Percentiles rank a stretch among this genome's conserved stretches.
Evolutionary conservation across 805 yeast genomes (phyloP).

Genomic region (Saccharomyces kudriavzevii): DNA sequence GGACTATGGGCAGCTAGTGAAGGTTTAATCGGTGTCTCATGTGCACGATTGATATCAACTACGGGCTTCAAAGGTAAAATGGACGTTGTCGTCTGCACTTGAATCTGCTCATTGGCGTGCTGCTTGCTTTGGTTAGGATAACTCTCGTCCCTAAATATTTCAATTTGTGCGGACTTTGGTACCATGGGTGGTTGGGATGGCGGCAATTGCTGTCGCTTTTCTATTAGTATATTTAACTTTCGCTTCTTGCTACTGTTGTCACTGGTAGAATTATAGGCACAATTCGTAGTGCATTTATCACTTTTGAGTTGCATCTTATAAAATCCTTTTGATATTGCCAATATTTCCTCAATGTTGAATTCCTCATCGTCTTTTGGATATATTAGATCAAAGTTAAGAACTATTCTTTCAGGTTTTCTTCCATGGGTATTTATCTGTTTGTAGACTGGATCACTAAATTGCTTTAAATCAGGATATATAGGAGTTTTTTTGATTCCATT

Average conservation of each 20-base stretch:
- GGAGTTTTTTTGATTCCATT: slow-evolving; percentile 22
- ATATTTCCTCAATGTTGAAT: slow-evolving; percentile 52
- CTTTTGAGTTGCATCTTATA: slow-evolving; percentile 44
- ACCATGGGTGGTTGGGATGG: neutral
- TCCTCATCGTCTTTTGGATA: slow-evolving; percentile 34
- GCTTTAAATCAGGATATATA: slow-evolving; percentile 35
- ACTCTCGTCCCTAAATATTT: neutral
- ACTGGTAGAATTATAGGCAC: slow-evolving; percentile 5
- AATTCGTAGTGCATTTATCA: slow-evolving; percentile 55
- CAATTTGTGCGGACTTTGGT: neutral
- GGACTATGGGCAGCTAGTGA: slow-evolving; percentile 17
- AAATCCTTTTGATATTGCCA: slow-evolving; percentile 42
- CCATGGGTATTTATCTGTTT: slow-evolving; percentile 47
- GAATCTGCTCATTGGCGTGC: neutral
- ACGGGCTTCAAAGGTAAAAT: slow-evolving; percentile 37
- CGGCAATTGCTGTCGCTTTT: neutral
- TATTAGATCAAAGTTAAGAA: slow-evolving; percentile 50
- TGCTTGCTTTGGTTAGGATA: neutral
- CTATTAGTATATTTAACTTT: neutral
- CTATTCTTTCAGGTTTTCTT: slow-evolving; percentile 48
- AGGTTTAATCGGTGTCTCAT: slow-evolving; percentile 10
- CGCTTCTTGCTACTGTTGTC: neutral
- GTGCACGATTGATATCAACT: slow-evolving; percentile 11
- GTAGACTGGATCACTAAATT: slow-evolving; percentile 34
- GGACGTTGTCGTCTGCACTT: slow-evolving; percentile 27